Base-by-base conservation (phyloP, 225 moss, liverwort and hornwort genomes). In the Sphagnum contortum region DNA sequence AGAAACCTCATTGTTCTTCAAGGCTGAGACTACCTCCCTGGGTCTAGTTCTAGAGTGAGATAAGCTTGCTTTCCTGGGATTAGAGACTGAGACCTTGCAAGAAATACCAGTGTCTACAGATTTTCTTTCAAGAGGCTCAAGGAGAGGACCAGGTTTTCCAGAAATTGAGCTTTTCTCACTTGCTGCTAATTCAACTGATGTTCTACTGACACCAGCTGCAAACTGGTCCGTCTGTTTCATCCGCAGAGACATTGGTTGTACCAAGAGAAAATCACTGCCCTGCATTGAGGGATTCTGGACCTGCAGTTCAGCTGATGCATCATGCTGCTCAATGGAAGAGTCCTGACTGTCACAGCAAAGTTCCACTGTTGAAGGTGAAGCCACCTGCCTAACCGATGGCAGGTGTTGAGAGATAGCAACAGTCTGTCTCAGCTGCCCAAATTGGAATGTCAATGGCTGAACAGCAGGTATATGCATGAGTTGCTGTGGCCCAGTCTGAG, bases 381-480 rank as follows among this genome's bases (percentile, higher is more conserved):
- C 44, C 8, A 8, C 5, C 11, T 9, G 48, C 59, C 2, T 66
- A 63, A 81, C 84, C 84, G 75, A 48, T 50, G 79, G 62, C 44
- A 77, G 57, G 5, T 83, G 62, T 72, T 62, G 81, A 58, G 75
- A 50, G 44, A 66, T 56, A 64, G 74, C 58, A 4, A 71, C 72
- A 52, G 83, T 79, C 29, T 91, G 88, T 63, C 83, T 82, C 61
- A 98, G 71, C 76, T 98, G 96, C 64, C 96, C 96, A 74, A 98
- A 98, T 70, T 98, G 96, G 63, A 98, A 91, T 48, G 89, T 48
- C 45, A 90, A 85, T 66, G 82, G 57, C 68, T 80, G 71, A 62
- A 83, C 67, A 59, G 79, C 69, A 12, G 79, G 68, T 71, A 81
- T 68, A 70, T 74, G 50, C 4, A 68, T 69, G 54, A 86, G 66